Conservation (phyloP, 805 yeast genomes). For the Ogataea wickerhamii region DNA sequence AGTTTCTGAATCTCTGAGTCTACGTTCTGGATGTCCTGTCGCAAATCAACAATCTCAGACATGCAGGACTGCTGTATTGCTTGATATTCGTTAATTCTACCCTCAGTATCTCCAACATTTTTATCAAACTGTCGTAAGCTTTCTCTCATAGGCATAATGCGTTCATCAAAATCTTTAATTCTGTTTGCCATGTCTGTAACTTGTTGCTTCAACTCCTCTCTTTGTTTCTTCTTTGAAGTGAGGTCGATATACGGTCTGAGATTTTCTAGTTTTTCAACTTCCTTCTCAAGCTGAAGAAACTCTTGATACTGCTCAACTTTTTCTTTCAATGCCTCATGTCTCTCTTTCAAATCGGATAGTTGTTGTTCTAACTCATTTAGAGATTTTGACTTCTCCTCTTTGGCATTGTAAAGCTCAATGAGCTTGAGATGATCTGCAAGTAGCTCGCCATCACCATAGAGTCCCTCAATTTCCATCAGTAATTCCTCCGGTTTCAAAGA, state of each 20-base stretch:
- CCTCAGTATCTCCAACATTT: conserved; percentile 19
- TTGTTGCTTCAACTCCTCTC: conserved; percentile 26
- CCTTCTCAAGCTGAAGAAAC: conserved; percentile 42
- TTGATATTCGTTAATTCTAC: conserved; percentile 9
- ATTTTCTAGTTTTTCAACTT: conserved; percentile 35
- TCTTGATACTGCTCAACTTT: conserved; percentile 46
- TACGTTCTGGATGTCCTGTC: conserved; percentile 14
- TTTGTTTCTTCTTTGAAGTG: conserved; percentile 33
- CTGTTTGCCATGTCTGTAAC: conserved; percentile 24
- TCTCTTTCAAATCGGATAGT: conserved; percentile 33
- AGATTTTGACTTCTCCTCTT: conserved; percentile 28
- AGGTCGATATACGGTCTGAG: conserved; percentile 35
- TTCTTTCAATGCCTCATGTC: conserved; percentile 37
- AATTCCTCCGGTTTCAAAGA: conserved; percentile 71
- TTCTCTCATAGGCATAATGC: conserved; percentile 20
- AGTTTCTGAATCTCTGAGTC: conserved; percentile 29
- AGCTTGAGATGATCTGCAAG: conserved; percentile 54
- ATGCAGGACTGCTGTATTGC: conserved; percentile 9
- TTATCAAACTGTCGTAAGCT: conserved; percentile 13
- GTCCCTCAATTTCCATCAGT: conserved; percentile 73
- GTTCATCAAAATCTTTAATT: conserved; percentile 22
- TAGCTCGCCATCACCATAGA: conserved; percentile 63
- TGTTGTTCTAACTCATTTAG: conserved; percentile 30
- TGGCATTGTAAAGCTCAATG: conserved; percentile 44
- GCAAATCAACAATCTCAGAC: conserved; percentile 2